Base-by-base conservation (phyloP, 805 yeast species). In the Saccharomycopsis fibuligera region DNA sequence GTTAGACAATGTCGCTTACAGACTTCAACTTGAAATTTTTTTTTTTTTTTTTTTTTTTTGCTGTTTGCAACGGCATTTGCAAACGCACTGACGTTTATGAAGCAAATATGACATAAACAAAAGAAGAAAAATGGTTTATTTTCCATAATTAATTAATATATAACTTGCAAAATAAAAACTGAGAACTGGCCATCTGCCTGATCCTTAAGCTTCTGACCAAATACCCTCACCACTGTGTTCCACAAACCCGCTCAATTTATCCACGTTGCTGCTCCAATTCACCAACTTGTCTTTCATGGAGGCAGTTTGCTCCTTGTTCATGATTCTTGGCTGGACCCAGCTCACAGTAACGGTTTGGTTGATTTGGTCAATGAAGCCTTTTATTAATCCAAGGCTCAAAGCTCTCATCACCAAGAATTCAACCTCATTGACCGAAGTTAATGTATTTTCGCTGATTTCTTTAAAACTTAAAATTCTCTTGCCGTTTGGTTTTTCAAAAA, bases 291-390 rank as follows among this genome's bases (percentile, higher is more conserved):
- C 72, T 56, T 80, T 79, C 85, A 93, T 87, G 39, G 74, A 73
- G 49, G 73, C 76, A 50, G 91, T 84, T 71, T 93, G 99, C 39
- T 77, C 78, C 54, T 72, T 73, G 60, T 87, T 87, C 75, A 93
- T 83, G 48, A 89, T 86, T 60, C 98, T 76, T 51, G 99, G 98
- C 72, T 93, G 98, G 54, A 91, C 83, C 99, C 99, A 93, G 24
- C 85, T 80, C 42, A 93, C 81, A 30, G 83, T 80, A 49, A 93
- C 85, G 12, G 83, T 69, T 63, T 83, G 78, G 44, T 78, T 77
- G 38, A 89, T 86, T 68, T 93, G 95, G 63, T 93, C 95, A 58
- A 93, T 91, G 45, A 78, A 73, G n/a, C 99, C 99, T 64, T 80
- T 79, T 60, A 93, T 75, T 56, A 93, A 73, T 16, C 86, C 86